These are phyloP conservation scores for Sporothrix pallida DNA, from an alignment of 2,329 filamentous ascomycete genomes.

Conservation along the genomic window DNA sequence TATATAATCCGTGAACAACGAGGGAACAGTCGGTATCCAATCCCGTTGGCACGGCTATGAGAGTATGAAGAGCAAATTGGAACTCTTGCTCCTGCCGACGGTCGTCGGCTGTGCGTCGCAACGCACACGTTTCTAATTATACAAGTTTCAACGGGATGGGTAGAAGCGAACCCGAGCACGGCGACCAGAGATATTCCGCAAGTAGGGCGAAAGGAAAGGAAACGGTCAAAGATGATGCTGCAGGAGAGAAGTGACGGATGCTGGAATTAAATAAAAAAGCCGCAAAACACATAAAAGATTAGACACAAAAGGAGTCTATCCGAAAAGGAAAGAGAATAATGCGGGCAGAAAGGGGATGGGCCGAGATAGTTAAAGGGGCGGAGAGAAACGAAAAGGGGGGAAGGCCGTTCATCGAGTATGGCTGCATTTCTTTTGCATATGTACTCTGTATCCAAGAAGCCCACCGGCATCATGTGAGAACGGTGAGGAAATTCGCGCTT, in stretches of 20 bases:
- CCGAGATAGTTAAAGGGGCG: neutral
- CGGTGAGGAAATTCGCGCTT: conserved; percentile 11
- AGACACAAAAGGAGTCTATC: neutral
- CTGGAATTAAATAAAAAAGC: neutral
- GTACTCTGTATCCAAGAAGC: neutral
- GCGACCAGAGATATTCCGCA: no score
- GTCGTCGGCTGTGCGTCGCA: neutral
- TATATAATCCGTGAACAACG: neutral
- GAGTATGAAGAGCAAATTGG: neutral
- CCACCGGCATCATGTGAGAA: neutral
- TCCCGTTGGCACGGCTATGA: neutral
- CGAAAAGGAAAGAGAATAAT: neutral
- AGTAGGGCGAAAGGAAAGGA: neutral
- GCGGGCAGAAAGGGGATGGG: neutral
- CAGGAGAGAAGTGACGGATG: conserved; percentile 8
- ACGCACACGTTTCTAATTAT: neutral
- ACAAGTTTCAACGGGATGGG: neutral
- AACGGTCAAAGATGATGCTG: neutral
- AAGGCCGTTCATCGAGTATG: neutral
- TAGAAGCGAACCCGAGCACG: neutral
- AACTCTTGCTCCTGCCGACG: neutral
- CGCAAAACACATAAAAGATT: neutral
- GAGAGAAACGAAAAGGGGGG: no score
- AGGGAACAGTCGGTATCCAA: neutral
- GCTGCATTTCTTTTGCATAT: conserved; percentile 3